Percentiles rank a stretch among this genome's conserved stretches.
Conservation (phyloP, 1,284 basidiomycete species). For the Boletus holoroseus region DNA sequence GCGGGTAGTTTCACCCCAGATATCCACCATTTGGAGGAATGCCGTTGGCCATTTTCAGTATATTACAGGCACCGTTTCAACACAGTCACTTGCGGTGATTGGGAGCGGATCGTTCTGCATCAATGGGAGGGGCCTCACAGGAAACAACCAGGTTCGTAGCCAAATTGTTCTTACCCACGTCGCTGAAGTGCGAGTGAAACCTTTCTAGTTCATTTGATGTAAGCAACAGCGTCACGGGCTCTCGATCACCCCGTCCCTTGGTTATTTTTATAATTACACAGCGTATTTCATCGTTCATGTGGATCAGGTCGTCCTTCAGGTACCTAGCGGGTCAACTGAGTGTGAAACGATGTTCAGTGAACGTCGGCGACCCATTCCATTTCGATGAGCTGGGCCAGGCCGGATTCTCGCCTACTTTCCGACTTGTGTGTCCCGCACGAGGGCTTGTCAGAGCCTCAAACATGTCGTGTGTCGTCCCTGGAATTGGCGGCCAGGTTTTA, state of each 20-base stretch:
- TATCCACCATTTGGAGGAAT: slow-evolving; percentile 5
- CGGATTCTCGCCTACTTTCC: slow-evolving; percentile 14
- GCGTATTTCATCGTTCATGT: slow-evolving; percentile 14
- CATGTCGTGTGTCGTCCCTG: slow-evolving; percentile 7
- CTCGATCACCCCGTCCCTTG: slow-evolving; percentile 7
- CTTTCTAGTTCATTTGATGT: slow-evolving; percentile 1
- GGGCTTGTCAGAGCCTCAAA: slow-evolving; percentile 5
- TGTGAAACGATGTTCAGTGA: slow-evolving; percentile 1
- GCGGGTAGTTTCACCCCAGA: slow-evolving; percentile 11
- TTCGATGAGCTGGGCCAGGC: neutral
- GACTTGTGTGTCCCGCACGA: neutral
- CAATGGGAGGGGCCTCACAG: too few species aligned
- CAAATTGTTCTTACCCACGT: neutral
- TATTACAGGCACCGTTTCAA: neutral
- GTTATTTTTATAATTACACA: slow-evolving; percentile 4
- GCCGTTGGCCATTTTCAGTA: slow-evolving; percentile 2
- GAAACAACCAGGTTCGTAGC: slow-evolving; percentile 16
- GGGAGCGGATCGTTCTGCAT: slow-evolving; percentile 4
- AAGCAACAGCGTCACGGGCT: neutral
- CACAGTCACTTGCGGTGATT: slow-evolving; percentile 16
- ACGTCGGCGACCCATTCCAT: neutral
- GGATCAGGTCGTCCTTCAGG: slow-evolving; percentile 23
- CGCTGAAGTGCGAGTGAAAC: slow-evolving; percentile 10
- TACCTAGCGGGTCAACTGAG: slow-evolving; percentile 2
- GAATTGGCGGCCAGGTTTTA: slow-evolving; percentile 3